Conservation (phyloP, 768 basidiomycete species). For the Lentinula edodes region DNA sequence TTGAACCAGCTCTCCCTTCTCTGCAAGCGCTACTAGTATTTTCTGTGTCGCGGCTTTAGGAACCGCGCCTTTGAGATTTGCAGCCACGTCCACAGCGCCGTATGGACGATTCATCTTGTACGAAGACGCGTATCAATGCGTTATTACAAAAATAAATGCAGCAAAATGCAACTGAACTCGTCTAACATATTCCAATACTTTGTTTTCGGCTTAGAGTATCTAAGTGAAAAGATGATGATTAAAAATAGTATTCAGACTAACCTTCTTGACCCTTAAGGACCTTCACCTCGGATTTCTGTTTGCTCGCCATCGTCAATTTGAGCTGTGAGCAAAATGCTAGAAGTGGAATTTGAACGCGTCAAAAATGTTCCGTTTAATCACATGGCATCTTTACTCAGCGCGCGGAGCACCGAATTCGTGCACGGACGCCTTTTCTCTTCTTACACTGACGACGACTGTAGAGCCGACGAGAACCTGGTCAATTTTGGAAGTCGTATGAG, state of each 20-base stretch:
- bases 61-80: conserved; percentile 86
- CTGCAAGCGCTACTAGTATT: conserved; percentile 75
- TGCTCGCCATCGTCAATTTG: conserved; percentile 34
- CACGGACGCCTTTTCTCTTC: neutral
- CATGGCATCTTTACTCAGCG: neutral
- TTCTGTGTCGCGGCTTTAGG: conserved; percentile 83
- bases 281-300: conserved; percentile 50
- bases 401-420: neutral
- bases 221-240: neutral
- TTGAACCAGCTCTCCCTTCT: conserved; percentile 75
- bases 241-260: conserved; percentile 12
- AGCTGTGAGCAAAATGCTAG: no score
- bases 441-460: neutral
- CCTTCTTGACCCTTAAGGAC: conserved; percentile 76
- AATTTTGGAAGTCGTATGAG: conserved; percentile 16
- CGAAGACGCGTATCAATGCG: neutral
- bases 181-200: conserved; percentile 75
- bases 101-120: conserved; percentile 19
- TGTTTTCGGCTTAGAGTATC: conserved; percentile 55
- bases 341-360: neutral
- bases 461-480: neutral
- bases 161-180: conserved; percentile 24
- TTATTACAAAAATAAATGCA: neutral
- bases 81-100: conserved; percentile 86
- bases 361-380: neutral